phyloP scores from a whole-genome alignment of 2,329 filamentous ascomycete species.

The Fulvia fulva region DNA sequence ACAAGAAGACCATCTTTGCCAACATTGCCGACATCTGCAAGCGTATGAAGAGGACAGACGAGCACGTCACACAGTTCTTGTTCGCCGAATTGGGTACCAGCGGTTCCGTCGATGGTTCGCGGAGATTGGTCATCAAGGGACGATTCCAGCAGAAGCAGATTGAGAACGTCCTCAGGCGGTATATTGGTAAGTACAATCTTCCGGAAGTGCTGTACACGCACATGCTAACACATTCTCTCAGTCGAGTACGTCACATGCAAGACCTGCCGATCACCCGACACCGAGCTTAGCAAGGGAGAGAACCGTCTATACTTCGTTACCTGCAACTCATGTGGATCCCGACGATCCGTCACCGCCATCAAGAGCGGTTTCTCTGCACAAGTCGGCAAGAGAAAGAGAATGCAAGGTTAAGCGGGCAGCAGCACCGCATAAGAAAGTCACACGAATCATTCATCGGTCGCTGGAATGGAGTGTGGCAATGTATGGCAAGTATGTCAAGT shows the following conservation, averaged over 20 bases:
- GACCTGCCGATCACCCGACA: conserved; percentile 92
- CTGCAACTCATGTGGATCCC: conserved; percentile 66
- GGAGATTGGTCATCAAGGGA: conserved; percentile 96
- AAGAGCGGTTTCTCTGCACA: conserved; percentile 99
- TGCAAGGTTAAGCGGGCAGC: conserved; percentile 42
- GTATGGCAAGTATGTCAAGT: not conserved
- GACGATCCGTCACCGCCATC: conserved; percentile 92
- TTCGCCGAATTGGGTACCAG: conserved; percentile 98
- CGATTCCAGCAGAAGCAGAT: conserved; percentile 99
- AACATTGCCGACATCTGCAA: conserved; percentile 99
- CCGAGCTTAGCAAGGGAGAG: conserved; percentile 96
- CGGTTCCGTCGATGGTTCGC: conserved; percentile 88
- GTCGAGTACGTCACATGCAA: conserved; percentile 99
- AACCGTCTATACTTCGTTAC: conserved; percentile 99
- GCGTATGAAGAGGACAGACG: conserved; percentile 97
- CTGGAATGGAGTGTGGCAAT: not conserved
- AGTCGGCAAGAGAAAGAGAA: conserved; percentile 97
- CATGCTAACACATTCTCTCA: conserved; percentile 34
- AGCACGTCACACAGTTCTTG: conserved; percentile 87
- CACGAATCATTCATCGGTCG: not conserved
- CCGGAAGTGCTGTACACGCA: not conserved
- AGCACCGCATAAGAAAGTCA: not conserved
- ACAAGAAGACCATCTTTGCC: conserved; percentile 99
- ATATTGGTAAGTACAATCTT: conserved; percentile 67
- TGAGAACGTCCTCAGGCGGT: conserved; percentile 92